A percentile compares a stretch with the other conserved stretches of the same genome.
Evolutionary conservation across 768 basidiomycete species (phyloP).

Genomic region (Ephemerocybe angulata): DNA sequence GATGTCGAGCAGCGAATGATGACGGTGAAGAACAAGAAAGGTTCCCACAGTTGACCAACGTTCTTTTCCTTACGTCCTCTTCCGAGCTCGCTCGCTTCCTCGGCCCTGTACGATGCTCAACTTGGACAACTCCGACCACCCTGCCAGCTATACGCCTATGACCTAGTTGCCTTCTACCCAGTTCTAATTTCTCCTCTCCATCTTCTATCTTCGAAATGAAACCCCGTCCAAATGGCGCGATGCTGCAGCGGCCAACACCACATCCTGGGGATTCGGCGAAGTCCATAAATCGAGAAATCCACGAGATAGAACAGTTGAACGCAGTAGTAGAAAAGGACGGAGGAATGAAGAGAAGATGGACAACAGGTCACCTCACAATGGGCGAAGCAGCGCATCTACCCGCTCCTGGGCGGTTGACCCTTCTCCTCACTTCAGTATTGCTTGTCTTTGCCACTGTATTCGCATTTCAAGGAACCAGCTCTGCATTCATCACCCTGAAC

Average conservation of each 20-base stretch:
- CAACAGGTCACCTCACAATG: not conserved
- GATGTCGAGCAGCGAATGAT: no score
- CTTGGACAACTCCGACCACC: not conserved
- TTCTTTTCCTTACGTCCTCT: constrained; percentile 1
- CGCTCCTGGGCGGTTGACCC: not conserved
- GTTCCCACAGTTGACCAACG: constrained; percentile 4
- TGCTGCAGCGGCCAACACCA: not conserved
- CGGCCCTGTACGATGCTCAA: not conserved
- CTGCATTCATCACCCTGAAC: no score
- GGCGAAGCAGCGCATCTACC: not conserved
- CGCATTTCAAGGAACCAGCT: not conserved
- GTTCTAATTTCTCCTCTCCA: constrained; percentile 11
- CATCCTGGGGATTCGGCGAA: constrained; percentile 6
- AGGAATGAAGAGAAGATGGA: not conserved
- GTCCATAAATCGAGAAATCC: not conserved
- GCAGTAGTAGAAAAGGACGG: not conserved
- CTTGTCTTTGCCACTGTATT: not conserved
- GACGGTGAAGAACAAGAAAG: not conserved
- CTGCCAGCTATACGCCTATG: constrained; percentile 11
- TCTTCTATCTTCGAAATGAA: constrained; percentile 16
- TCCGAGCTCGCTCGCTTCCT: constrained; percentile 1
- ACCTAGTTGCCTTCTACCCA: constrained; percentile 10
- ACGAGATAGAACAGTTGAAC: not conserved
- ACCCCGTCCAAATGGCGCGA: constrained; percentile 22
- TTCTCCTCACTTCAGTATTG: not conserved